Conservation (phyloP, 768 basidiomycete species). For the Rhodotorula taiwanensis region DNA sequence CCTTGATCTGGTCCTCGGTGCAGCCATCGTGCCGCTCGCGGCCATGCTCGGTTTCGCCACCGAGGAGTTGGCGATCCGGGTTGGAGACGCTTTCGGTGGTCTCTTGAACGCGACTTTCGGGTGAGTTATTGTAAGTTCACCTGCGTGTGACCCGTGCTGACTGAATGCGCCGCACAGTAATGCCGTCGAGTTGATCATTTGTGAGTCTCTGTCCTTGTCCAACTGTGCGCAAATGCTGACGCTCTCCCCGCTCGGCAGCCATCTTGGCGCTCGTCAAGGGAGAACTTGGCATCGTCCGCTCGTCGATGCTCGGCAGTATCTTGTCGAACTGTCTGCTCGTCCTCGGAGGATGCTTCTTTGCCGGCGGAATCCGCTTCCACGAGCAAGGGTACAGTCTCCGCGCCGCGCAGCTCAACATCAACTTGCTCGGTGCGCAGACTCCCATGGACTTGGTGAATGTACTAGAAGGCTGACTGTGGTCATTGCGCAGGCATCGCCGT, state of each 20-base stretch:
- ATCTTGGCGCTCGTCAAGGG: conserved; percentile 71
- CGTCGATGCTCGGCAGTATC: conserved; percentile 73
- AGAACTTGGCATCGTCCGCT: conserved; percentile 67
- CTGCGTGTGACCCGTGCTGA: neutral
- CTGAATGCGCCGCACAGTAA: conserved; percentile 13
- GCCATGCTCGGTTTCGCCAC: conserved; percentile 78
- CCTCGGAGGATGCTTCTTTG: neutral
- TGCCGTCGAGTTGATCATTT: conserved; percentile 39
- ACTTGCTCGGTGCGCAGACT: conserved; percentile 30
- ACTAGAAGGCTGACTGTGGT: too few relatives aligned
- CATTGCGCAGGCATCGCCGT: conserved; percentile 12
- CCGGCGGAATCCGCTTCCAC: conserved; percentile 35
- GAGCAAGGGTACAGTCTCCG: conserved; percentile 39
- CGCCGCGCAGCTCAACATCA: conserved; percentile 39
- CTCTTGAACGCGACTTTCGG: conserved; percentile 66
- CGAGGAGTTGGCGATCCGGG: conserved; percentile 71
- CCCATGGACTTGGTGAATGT: too few relatives aligned
- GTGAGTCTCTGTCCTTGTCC: neutral
- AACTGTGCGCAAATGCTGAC: neutral
- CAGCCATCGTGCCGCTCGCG: conserved; percentile 73
- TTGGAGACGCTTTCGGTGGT: conserved; percentile 51
- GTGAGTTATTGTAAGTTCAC: neutral
- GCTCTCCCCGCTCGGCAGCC: conserved; percentile 39
- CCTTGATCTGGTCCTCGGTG: too few relatives aligned
- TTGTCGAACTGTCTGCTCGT: conserved; percentile 57